These are phyloP conservation scores for Globisporangium polare DNA, from an alignment of 352 stramenopile species.

Conservation along the genomic window DNA sequence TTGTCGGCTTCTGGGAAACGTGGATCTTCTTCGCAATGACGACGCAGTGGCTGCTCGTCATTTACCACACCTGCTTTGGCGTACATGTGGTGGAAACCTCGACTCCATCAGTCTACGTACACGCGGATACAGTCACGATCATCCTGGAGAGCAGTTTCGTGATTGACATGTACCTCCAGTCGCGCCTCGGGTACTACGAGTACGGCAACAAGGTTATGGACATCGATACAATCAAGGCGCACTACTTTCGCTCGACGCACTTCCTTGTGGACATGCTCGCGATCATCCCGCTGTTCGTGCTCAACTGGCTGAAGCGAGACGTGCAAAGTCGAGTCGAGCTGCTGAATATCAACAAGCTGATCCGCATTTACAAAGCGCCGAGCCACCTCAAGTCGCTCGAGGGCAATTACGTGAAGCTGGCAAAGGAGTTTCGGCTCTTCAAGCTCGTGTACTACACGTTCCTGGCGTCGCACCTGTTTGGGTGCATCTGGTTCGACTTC, in stretches of 20 bases:
- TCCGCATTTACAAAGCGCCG: constrained; percentile 46
- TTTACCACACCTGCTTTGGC: constrained; percentile 52
- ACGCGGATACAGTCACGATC: constrained; percentile 28
- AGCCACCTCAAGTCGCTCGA: constrained; percentile 43
- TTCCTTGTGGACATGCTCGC: constrained; percentile 46
- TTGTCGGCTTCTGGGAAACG: constrained; percentile 50
- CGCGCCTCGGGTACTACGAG: constrained; percentile 51
- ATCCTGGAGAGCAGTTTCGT: constrained; percentile 40
- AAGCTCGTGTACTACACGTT: constrained; percentile 58
- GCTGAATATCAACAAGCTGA: constrained; percentile 54
- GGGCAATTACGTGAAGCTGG: constrained; percentile 49
- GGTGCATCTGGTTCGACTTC: constrained; percentile 62
- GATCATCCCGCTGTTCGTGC: constrained; percentile 36
- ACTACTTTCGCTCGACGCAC: constrained; percentile 35
- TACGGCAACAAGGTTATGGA: constrained; percentile 70
- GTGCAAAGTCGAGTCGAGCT: constrained; percentile 24
- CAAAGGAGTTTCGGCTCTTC: constrained; percentile 42
- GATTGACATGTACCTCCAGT: constrained; percentile 48
- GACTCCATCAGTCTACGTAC: constrained; percentile 14
- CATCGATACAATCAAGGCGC: constrained; percentile 27
- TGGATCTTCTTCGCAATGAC: constrained; percentile 38
- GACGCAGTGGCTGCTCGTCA: constrained; percentile 34
- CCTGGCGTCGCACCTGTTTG: constrained; percentile 48
- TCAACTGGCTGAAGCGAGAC: constrained; percentile 28
- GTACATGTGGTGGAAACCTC: constrained; percentile 2